Percentiles rank a stretch among this genome's conserved stretches.
These are phyloP conservation scores for Vigna nakashimae DNA, from an alignment of 306 rosid genomes.

Conservation along the genomic window DNA sequence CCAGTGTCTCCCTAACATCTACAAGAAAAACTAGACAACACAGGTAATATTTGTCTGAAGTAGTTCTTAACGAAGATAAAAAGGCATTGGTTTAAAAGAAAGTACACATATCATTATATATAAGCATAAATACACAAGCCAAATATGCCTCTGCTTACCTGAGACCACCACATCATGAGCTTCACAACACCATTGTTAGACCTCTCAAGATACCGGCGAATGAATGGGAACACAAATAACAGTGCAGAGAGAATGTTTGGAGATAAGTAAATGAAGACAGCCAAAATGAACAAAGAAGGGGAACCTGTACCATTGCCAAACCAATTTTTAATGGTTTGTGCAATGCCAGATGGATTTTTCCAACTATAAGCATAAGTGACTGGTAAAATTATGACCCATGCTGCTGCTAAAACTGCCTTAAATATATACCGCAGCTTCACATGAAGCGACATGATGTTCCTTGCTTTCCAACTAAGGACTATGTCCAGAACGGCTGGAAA, in stretches of 20 bases:
- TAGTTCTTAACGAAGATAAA: constrained; percentile 35
- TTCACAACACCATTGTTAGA: constrained; percentile 62
- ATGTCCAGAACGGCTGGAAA: constrained; percentile 85
- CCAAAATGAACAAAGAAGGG: constrained; percentile 90
- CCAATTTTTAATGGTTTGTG: constrained; percentile 86
- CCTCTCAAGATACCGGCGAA: constrained; percentile 82
- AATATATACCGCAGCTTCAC: constrained; percentile 83
- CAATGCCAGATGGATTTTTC: constrained; percentile 85
- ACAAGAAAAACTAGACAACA: neutral
- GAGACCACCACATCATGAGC: constrained; percentile 99
- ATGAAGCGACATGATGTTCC: constrained; percentile 76
- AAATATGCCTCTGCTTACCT: constrained; percentile 60
- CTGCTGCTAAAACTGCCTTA: constrained; percentile 74
- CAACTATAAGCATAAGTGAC: constrained; percentile 89
- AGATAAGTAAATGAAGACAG: constrained; percentile 78
- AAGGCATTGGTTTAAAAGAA: constrained; percentile 22
- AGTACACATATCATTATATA: constrained; percentile 7
- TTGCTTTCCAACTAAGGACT: constrained; percentile 87
- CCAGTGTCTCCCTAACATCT: constrained; percentile 38
- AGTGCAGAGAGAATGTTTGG: constrained; percentile 86
- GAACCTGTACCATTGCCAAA: constrained; percentile 86
- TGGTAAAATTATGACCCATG: constrained; percentile 91
- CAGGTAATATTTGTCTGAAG: constrained; percentile 23
- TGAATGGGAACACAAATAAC: constrained; percentile 79
- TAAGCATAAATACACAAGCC: constrained; percentile 18